phyloP scores from a whole-genome alignment of 306 rosid genomes.

The Styphnolobium japonicum region DNA sequence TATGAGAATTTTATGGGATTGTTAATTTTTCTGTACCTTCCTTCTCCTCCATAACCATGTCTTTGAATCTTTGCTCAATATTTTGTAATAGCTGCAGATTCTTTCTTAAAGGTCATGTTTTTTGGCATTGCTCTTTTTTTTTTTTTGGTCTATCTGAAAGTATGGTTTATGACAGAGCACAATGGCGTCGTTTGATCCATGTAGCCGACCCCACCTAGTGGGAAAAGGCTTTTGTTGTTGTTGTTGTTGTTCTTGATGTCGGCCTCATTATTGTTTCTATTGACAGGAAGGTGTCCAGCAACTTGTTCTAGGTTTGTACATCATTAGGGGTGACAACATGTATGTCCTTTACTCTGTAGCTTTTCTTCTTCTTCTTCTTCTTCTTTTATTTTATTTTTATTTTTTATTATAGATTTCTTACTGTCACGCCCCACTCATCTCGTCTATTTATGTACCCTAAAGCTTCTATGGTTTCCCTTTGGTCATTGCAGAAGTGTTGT shows the following conservation, averaged over 20 bases:
- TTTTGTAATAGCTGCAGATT: not conserved
- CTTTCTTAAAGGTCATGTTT: not conserved
- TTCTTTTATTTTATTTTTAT: too few species aligned
- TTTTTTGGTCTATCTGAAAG: too few species aligned
- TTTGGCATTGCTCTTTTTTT: not conserved
- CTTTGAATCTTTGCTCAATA: not conserved
- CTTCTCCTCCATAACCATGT: not conserved
- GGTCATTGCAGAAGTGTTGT: slow-evolving; percentile 82
- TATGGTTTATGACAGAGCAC: too few species aligned
- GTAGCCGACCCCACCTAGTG: too few species aligned
- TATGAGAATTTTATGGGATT: not conserved
- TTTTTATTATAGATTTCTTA: not conserved
- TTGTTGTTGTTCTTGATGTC: slow-evolving; percentile 3
- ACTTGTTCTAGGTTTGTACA: slow-evolving; percentile 86
- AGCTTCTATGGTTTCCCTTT: not conserved
- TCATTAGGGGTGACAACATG: slow-evolving; percentile 98
- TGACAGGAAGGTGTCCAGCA: slow-evolving; percentile 96
- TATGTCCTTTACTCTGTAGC: slow-evolving; percentile 27
- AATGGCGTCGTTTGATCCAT: too few species aligned
- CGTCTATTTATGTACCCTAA: not conserved
- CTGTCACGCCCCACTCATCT: not conserved
- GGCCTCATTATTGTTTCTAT: slow-evolving; percentile 13
- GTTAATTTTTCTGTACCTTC: not conserved
- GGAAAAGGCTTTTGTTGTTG: too few species aligned
- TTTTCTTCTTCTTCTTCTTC: not conserved